A percentile compares a stretch with the other conserved stretches of the same genome.
These are phyloP conservation scores for Penicillium italicum DNA, from an alignment of 2,329 filamentous ascomycete species.

Conservation along the genomic window DNA sequence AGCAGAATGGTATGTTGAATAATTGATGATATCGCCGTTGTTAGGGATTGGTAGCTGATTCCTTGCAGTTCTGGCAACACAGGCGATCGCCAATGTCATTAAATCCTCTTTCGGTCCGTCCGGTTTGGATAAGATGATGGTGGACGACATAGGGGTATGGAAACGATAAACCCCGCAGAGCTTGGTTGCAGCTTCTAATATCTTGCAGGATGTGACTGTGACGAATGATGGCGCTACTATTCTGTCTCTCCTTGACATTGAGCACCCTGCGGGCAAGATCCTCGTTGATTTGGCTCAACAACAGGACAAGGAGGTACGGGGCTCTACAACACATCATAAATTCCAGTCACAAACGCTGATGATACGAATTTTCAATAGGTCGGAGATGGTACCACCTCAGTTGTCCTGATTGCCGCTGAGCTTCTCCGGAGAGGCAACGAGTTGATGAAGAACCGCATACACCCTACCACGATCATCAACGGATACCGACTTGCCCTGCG, in stretches of 20 bases:
- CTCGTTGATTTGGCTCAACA: conserved; percentile 96
- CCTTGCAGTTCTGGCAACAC: conserved; percentile 75
- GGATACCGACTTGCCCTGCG: conserved; percentile 92
- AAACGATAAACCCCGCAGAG: conserved; percentile 21
- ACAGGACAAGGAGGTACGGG: conserved; percentile 80
- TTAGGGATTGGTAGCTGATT: conserved; percentile 7
- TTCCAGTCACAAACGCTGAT: neutral
- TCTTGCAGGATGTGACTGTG: conserved; percentile 81
- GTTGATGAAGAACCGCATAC: conserved; percentile 99
- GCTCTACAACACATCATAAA: neutral
- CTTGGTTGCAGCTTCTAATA: conserved; percentile 21
- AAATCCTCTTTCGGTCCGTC: conserved; percentile 98
- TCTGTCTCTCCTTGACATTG: conserved; percentile 88
- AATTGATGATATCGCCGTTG: neutral
- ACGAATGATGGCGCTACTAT: conserved; percentile 99
- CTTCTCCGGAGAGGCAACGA: conserved; percentile 91
- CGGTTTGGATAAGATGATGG: conserved; percentile 99
- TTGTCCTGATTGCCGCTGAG: conserved; percentile 95
- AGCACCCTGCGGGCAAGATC: conserved; percentile 97
- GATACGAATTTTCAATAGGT: conserved; percentile 49
- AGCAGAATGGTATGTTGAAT: conserved; percentile 75
- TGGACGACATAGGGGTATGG: conserved; percentile 92
- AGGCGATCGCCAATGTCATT: conserved; percentile 97
- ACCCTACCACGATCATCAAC: conserved; percentile 98
- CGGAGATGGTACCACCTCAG: conserved; percentile 95